phyloP scores from a whole-genome alignment of 495 filamentous ascomycete genomes.

The Tuber brumale region DNA sequence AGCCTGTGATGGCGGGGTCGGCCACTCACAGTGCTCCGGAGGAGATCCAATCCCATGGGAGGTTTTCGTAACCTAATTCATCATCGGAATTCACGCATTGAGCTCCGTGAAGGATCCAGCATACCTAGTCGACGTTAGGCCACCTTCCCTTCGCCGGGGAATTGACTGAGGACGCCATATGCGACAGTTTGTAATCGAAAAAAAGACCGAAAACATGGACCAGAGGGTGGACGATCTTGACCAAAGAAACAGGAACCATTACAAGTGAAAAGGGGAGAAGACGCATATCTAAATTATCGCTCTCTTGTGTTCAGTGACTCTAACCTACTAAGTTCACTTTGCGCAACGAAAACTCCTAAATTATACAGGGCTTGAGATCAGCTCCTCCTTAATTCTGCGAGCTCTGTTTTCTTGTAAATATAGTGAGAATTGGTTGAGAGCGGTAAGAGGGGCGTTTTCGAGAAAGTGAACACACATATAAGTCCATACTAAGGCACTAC shows the following conservation, averaged over 20 bases:
- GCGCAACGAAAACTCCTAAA: too few relatives aligned
- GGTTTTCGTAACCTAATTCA: constrained; percentile 75
- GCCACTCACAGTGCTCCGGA: constrained; percentile 19
- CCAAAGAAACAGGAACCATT: background rate
- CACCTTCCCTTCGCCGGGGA: constrained; percentile 5
- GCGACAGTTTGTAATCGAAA: background rate
- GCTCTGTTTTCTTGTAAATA: too few relatives aligned
- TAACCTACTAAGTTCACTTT: background rate
- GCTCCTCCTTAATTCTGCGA: too few relatives aligned
- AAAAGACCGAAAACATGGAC: background rate
- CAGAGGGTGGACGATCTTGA: background rate
- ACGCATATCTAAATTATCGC: background rate
- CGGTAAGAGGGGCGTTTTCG: too few relatives aligned
- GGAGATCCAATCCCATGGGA: constrained; percentile 93
- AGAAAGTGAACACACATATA: too few relatives aligned
- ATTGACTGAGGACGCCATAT: background rate
- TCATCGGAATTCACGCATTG: constrained; percentile 83
- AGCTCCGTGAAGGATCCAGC: constrained; percentile 60
- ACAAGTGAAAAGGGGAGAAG: background rate
- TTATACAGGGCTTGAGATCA: too few relatives aligned
- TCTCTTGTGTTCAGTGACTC: background rate
- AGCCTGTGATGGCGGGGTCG: constrained; percentile 38
- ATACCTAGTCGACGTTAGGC: constrained; percentile 45
- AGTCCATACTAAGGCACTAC: too few relatives aligned
- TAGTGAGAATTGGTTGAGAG: too few relatives aligned